Percentiles rank a stretch among this genome's conserved stretches.
Conservation (phyloP, 768 basidiomycete species). For the Clavulina sp. region DNA sequence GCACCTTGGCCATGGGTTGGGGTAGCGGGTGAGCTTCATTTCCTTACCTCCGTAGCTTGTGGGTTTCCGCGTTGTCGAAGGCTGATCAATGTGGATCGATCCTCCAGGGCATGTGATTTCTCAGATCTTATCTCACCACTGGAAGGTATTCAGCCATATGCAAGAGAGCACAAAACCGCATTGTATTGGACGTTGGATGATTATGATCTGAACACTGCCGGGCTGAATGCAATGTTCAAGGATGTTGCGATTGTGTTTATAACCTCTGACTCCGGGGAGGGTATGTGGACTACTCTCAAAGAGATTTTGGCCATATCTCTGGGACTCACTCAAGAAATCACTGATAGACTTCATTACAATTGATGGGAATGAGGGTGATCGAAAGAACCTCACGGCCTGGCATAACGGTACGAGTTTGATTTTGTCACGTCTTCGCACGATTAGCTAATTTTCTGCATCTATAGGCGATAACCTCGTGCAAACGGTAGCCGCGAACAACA, state of each 20-base stretch:
- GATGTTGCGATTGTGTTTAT: slow-evolving; percentile 68
- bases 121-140: slow-evolving; percentile 67
- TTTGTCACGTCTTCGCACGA: too few species aligned
- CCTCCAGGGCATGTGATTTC: slow-evolving; percentile 17
- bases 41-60: not conserved
- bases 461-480: slow-evolving; percentile 50
- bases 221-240: slow-evolving; percentile 5
- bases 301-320: not conserved
- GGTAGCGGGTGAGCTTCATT: slow-evolving; percentile 25
- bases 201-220: slow-evolving; percentile 39
- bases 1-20: slow-evolving; percentile 84
- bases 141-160: slow-evolving; percentile 61
- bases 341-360: slow-evolving; percentile 49
- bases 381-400: slow-evolving; percentile 57
- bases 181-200: slow-evolving; percentile 56
- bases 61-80: too few species aligned
- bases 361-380: slow-evolving; percentile 60
- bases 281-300: slow-evolving; percentile 5
- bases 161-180: slow-evolving; percentile 44
- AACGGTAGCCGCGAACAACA: slow-evolving; percentile 42
- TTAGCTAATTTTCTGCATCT: too few species aligned
- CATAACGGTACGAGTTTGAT: slow-evolving; percentile 35
- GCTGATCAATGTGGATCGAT: too few species aligned
- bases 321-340: not conserved
- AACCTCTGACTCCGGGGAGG: slow-evolving; percentile 71